These are phyloP conservation scores for Hymenoscyphus albidus DNA, from an alignment of 2,329 filamentous ascomycete genomes.

Conservation along the genomic window DNA sequence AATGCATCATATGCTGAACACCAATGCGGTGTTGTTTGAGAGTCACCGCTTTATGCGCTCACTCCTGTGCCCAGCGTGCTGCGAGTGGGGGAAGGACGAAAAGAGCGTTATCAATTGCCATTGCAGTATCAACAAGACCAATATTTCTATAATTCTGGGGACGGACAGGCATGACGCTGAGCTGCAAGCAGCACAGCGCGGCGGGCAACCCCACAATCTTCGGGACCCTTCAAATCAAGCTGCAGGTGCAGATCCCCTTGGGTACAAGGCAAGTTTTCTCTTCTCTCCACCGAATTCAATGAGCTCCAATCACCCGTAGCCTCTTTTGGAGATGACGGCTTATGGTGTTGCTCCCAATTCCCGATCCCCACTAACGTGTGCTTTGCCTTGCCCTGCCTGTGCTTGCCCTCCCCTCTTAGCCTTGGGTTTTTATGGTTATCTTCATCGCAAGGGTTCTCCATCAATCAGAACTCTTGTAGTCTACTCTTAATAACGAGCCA, in stretches of 20 bases:
- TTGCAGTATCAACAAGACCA: neutral
- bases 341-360: neutral
- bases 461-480: neutral
- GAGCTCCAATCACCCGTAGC: neutral
- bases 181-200: neutral
- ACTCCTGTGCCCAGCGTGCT: neutral
- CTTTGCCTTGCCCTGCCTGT: neutral
- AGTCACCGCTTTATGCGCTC: neutral
- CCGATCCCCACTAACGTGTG: neutral
- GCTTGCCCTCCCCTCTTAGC: slow-evolving; percentile 1
- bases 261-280: neutral
- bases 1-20: neutral
- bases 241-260: slow-evolving; percentile 1
- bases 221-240: neutral
- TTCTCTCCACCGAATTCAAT: neutral
- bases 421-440: slow-evolving; percentile 15
- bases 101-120: neutral
- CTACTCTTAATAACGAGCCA: neutral
- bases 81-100: neutral
- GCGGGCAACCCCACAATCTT: too few species aligned
- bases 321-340: neutral
- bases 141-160: neutral
- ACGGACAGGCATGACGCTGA: neutral
- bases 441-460: slow-evolving; percentile 12
- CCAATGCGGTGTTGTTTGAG: neutral